Evolutionary conservation across 768 basidiomycete species (phyloP), one percentile per base, ranked within the genome.

Genomic region (Serpula lacrymans): DNA sequence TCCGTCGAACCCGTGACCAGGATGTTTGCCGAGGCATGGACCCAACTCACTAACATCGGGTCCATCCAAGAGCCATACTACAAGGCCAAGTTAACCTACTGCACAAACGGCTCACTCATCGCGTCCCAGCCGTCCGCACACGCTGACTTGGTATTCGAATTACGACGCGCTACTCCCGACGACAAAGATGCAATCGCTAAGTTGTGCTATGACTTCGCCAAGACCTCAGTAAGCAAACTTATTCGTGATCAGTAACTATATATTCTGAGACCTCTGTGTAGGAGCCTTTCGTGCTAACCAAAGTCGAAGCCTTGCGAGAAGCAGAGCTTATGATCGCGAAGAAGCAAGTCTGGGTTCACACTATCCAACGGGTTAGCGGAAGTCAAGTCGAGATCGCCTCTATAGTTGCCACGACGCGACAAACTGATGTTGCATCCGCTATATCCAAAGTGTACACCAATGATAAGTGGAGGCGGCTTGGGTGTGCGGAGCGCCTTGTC

Each of bases 361-460:
- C 72, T 39, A 64, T 78, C n/a, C 53, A 58, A 37, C 23, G 39
- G 30, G 49, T 30, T 11, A 52, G 53, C 6, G n/a, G 51, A 31
- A 39, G 36, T n/a, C n/a, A 45, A 0, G 47, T 59, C 33, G 68
- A 71, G 20, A 70, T 80, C 16, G 80, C 84, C 0, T 85, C 72
- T 14, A 76, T 88, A 28, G 81, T 80, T 5, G 84, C 84, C 12
- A 75, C 74, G 21, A 84, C 85, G 6, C 68, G 88, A 9, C 76
- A 78, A 43, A 78, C 70, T 18, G 65, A 69, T 1, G 67, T 51
- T 4, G 71, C 82, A 18, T 76, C 78, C 2, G 75, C 81, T 0
- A 77, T 89, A 32, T 82, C 82, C 27, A 88, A 89, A 56, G 85
- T 88, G 1, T 82, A 67, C 53, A 88, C 87, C 1, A 63, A 70